These are phyloP conservation scores for Colletotrichum falcatum DNA, from an alignment of 2,329 filamentous ascomycete genomes.

Conservation along the genomic window DNA sequence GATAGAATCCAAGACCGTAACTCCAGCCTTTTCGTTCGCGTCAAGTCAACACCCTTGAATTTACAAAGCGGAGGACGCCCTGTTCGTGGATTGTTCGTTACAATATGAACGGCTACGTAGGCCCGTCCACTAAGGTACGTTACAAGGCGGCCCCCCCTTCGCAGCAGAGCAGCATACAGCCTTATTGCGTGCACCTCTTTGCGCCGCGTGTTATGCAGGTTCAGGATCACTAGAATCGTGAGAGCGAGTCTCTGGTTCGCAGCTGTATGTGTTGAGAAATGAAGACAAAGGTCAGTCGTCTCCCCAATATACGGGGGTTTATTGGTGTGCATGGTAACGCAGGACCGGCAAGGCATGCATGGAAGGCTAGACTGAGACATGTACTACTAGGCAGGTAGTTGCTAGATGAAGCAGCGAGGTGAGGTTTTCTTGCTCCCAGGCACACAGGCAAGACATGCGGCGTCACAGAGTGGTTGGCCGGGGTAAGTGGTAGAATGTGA, in stretches of 20 bases:
- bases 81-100: background rate
- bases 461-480: slow-evolving; percentile 25
- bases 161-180: background rate
- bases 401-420: slow-evolving; percentile 7
- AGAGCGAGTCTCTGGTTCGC: slow-evolving; percentile 4
- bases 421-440: slow-evolving; percentile 12
- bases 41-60: slow-evolving; percentile 1
- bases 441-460: slow-evolving; percentile 35
- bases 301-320: background rate
- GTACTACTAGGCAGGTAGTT: background rate
- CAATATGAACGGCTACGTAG: background rate
- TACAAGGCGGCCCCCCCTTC: too few species aligned
- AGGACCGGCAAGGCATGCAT: slow-evolving; percentile 31
- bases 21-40: slow-evolving; percentile 11
- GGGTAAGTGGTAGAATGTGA: slow-evolving; percentile 12
- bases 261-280: background rate
- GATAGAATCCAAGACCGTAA: slow-evolving; percentile 6
- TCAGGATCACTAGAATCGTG: background rate
- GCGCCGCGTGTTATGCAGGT: background rate
- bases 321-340: slow-evolving; percentile 22
- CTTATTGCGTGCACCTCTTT: background rate
- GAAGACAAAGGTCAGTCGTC: background rate
- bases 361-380: background rate
- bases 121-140: background rate
- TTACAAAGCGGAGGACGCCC: background rate